Base-by-base conservation (phyloP, 805 yeast genomes). In the Priceomyces haplophilus region DNA sequence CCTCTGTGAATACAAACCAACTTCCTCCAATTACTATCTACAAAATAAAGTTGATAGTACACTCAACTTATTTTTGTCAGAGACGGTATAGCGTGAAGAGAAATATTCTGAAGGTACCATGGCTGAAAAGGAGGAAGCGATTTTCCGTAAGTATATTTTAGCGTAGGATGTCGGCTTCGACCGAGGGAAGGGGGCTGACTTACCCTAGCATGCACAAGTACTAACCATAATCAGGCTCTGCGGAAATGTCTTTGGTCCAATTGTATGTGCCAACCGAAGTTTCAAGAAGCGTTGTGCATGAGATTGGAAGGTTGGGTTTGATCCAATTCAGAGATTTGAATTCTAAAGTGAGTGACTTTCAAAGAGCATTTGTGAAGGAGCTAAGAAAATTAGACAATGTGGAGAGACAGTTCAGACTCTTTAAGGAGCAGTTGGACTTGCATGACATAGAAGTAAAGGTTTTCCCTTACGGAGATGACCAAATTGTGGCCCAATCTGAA, bases 221-320 rank as follows among this genome's bases (percentile, higher is more conserved):
- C 58, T 50, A 54, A 52, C 57, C 6, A 13, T 4, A 11, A 30
- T 33, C 43, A 64, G 72, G 97, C 75, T 90, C 98, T 44, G 98
- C 98, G 83, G 95, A 87, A 58, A 95, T 93, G 98, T 80, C 95
- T 38, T 78, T 90, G 54, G 85, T 91, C 41, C 97, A 93, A 70
- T 73, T 93, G 53, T 91, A 88, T 63, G 80, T 93, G 46, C 91
- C 98, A 7, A 82, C 87, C 20, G 99, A 93, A 65, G 83, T 86
- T 34, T 80, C 96, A 6, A 74, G 97, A 49, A 95, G 89, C 46
- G 80, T 88, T 30, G 83, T 89, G n/a, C 79, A 88, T 44, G 79
- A 87, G 20, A 70, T 93, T 29, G 99, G 99, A 3, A 88, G 87
- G 51, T 71, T 88, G 59, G 95, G 96, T 19, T 69, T 80, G 46